Conservation (phyloP, 192 early-diverging fungal genomes). For the Coemansia sp. region DNA sequence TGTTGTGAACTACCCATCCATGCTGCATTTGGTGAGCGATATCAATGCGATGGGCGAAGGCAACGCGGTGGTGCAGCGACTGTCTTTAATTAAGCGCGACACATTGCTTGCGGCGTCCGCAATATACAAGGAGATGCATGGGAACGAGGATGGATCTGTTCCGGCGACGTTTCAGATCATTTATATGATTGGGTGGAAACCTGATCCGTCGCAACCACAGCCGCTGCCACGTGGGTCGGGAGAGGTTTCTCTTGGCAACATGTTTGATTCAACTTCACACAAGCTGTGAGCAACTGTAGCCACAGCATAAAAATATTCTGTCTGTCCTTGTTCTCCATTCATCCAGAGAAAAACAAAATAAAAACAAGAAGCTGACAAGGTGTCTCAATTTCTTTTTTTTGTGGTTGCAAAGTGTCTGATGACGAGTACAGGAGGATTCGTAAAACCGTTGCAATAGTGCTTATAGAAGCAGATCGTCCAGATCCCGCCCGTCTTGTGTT, state of each 20-base stretch:
- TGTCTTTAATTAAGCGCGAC: conserved; percentile 76
- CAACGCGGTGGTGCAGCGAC: conserved; percentile 78
- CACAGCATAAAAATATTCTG: not conserved
- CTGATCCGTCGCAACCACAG: conserved; percentile 78
- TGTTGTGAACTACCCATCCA: conserved; percentile 86
- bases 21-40: conserved; percentile 89
- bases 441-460: no score
- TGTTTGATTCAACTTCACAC: conserved; percentile 39
- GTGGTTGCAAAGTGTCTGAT: no score
- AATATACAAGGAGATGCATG: conserved; percentile 89
- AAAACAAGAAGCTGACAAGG: no score
- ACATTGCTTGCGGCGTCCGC: conserved; percentile 81
- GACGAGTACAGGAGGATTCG: no score
- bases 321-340: no score
- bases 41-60: conserved; percentile 92
- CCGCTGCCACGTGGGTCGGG: conserved; percentile 82
- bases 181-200: conserved; percentile 89
- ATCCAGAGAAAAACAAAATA: no score
- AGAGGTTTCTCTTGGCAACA: conserved; percentile 75
- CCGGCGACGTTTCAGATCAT: conserved; percentile 92
- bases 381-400: no score
- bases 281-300: conserved; percentile 24
- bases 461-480: no score
- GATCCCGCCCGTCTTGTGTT: no score
- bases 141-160: conserved; percentile 81